Evolutionary conservation across 257 asterid genomes (phyloP), one percentile per base, ranked within the genome.

Genomic region (Perilla frutescens): DNA sequence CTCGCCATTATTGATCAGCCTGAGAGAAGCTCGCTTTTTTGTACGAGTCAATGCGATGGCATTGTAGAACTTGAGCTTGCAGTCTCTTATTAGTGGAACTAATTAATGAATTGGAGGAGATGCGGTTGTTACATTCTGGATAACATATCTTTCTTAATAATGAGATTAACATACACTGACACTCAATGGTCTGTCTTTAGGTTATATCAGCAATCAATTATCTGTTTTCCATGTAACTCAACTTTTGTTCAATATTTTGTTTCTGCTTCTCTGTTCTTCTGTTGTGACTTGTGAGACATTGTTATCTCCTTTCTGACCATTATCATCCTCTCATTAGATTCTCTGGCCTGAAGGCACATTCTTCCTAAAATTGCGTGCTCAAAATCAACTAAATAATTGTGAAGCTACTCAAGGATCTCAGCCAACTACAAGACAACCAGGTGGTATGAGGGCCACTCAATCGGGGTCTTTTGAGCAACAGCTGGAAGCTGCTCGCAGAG

Each of bases 401-500:
- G 88, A 83, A 81, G 80, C 81, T 58, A 69, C 68, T 60, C 74
- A 57, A 78, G 84, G 74, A 81, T 71, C 88, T 44, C 77, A 59
- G 70, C 88, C 73, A 66, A 70, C 79, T 55, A 62, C 71, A 26
- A 77, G 77, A 72, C 84, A 74, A 74, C 29, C 83, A 41, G 75
- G 80, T 14, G 85, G 85, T 77, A 79, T 82, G 85, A 88, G 71
- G 83, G 81, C 55, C 60, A n/a, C 83, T 39, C 85, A 79, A 73
- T 80, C 85, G 8, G 97, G 90, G 41, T 87, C 97, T 77, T 95
- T 95, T 68, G 98, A 90, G 84, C 91, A 90, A 70, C 98, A 90
- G 78, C 97, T 92, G 41, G 99, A 95, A 91, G 98, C 99, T 74
- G 87, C 96, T 75, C 99, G 99, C 69, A 80, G 91, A 77, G 99